Evolutionary conservation across 2,329 filamentous ascomycete species (phyloP), one percentile per base, ranked within the genome.

Genomic region (Ophiostoma novo-ulmi): DNA sequence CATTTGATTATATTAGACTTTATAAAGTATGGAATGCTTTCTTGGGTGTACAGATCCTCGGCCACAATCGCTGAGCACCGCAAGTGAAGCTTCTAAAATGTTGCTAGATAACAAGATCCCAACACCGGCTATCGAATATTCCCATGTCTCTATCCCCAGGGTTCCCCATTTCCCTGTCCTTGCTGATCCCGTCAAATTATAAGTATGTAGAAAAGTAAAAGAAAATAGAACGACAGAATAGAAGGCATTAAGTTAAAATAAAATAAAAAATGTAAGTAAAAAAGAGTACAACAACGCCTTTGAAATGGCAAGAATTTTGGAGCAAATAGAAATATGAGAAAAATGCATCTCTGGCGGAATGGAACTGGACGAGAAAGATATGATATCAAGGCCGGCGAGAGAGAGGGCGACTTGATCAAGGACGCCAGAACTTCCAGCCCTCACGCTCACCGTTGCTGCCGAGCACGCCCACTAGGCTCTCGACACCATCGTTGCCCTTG

Each of bases 361-460:
- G n/a, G 17, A 48, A 39, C 38, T 48, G 44, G 52, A 22, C 11
- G 3, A 7, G 10, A 22, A 13, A 31, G 55, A 41, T 22, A 22
- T 35, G 36, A n/a, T 7, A 35, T 7, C 11, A 48, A n/a, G 55
- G 13, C 31, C 26, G 31, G 36, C 22, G 3, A 61, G 68, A 55
- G 52, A 1, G 26, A 31, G 31, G 1, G 31, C 22, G 26, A 14
- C 1, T 31, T 35, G 5, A n/a, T 63, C 65, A 66, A 7, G 35
- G 71, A 4, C 73, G 74, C 92, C 92, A 95, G 78, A 94, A 95
- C 78, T 94, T 94, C 92, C 92, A 95, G 2, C 91, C 91, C 75
- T 92, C 89, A 73, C 90, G 82, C 77, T 90, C 89, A 66, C 90
- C 89, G 0, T 82, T 84, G 35, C 87, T 84, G 3, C 88, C 88